Conservation (phyloP, 2,329 filamentous ascomycete genomes). For the Alternaria sp. region DNA sequence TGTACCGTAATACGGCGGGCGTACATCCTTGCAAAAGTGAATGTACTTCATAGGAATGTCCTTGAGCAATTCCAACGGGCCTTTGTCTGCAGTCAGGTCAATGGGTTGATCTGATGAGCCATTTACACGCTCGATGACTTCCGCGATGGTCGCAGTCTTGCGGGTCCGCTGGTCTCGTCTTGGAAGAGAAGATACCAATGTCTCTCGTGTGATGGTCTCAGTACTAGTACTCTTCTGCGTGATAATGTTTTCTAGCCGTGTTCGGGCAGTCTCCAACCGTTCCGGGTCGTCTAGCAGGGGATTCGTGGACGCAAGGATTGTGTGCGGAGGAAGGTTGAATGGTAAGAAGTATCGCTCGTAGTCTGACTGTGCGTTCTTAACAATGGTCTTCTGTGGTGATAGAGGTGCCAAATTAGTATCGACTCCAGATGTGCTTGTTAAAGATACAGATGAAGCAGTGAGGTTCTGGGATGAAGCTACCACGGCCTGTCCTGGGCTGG, state of each 20-base stretch:
- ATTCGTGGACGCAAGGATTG: slow-evolving; percentile 69
- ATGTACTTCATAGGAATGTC: slow-evolving; percentile 70
- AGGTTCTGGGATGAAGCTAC: slow-evolving; percentile 47
- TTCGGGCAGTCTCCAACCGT: slow-evolving; percentile 36
- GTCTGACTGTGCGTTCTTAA: slow-evolving; percentile 49
- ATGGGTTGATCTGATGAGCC: slow-evolving; percentile 53
- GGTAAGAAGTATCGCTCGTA: slow-evolving; percentile 75
- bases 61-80: slow-evolving; percentile 57
- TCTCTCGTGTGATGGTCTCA: slow-evolving; percentile 25
- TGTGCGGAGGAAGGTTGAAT: slow-evolving; percentile 79
- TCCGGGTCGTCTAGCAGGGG: slow-evolving; percentile 39
- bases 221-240: slow-evolving; percentile 21
- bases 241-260: slow-evolving; percentile 40
- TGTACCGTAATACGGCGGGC: slow-evolving; percentile 76
- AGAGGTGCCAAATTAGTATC: slow-evolving; percentile 39
- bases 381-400: slow-evolving; percentile 46
- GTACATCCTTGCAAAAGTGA: slow-evolving; percentile 68
- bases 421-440: slow-evolving; percentile 28
- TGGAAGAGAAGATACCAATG: slow-evolving; percentile 30
- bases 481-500: slow-evolving; percentile 34
- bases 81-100: slow-evolving; percentile 53
- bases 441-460: slow-evolving; percentile 36
- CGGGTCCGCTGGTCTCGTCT: slow-evolving; percentile 22
- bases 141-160: slow-evolving; percentile 34
- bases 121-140: slow-evolving; percentile 56